Evolutionary conservation across 1,139 yeast genomes (phyloP).

Genomic region (Debaryomyces singareniensis): DNA sequence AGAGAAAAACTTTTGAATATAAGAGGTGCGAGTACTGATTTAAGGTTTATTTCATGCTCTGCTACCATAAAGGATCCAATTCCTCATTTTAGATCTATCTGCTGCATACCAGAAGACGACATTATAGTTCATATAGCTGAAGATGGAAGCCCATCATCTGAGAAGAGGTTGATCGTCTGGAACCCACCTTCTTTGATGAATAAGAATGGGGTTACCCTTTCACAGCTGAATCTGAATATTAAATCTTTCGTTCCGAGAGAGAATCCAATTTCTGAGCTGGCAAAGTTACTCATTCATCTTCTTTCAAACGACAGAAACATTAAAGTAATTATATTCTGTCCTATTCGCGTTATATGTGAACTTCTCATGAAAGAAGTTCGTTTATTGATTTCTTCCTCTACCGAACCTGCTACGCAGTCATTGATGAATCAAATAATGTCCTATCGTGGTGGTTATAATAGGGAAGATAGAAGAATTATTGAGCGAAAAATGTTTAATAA

Average conservation of each 20-base stretch:
- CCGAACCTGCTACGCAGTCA: conserved; percentile 21
- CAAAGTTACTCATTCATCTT: conserved; percentile 61
- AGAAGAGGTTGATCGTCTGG: conserved; percentile 73
- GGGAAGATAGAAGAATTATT: conserved; percentile 75
- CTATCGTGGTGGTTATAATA: conserved; percentile 91
- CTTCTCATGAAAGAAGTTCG: conserved; percentile 78
- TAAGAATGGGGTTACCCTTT: conserved; percentile 42
- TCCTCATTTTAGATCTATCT: conserved; percentile 62
- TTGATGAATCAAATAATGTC: conserved; percentile 68
- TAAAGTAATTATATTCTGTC: conserved; percentile 85
- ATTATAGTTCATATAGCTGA: conserved; percentile 47
- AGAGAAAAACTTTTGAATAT: conserved; percentile 6
- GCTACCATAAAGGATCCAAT: conserved; percentile 81
- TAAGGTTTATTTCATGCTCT: conserved; percentile 80
- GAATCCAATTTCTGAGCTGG: conserved; percentile 69
- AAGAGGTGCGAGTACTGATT: conserved; percentile 7
- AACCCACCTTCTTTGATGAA: conserved; percentile 67
- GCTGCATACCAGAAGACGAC: conserved; percentile 49
- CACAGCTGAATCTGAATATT: conserved; percentile 3
- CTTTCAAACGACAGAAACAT: conserved; percentile 44
- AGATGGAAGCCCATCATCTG: conserved; percentile 89
- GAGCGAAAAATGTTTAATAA: conserved; percentile 91
- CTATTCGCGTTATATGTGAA: conserved; percentile 81
- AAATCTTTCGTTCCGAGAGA: conserved; percentile 43
- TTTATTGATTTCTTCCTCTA: conserved; percentile 27